Evolutionary conservation across 2,329 filamentous ascomycete species (phyloP).

Genomic region (Fusarium sp.): DNA sequence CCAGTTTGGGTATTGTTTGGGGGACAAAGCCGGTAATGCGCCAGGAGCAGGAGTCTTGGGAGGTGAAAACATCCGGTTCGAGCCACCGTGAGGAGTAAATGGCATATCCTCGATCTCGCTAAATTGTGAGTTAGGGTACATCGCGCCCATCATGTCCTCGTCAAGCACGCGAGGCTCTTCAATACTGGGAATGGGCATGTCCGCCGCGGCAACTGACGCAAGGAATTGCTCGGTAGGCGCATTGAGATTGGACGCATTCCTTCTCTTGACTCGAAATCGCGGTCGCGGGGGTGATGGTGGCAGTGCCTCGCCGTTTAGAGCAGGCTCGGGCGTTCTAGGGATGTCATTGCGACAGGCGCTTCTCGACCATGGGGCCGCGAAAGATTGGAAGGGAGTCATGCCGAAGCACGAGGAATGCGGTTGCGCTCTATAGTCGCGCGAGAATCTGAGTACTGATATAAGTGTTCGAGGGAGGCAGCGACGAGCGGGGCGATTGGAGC

Average conservation of each 20-base stretch:
- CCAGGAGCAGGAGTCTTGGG: conserved; percentile 69
- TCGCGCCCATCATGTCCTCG: conserved; percentile 56
- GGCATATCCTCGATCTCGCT: conserved; percentile 49
- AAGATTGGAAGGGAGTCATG: conserved; percentile 61
- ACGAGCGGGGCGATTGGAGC: conserved; percentile 17
- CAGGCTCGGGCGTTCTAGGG: conserved; percentile 66
- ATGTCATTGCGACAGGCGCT: conserved; percentile 55
- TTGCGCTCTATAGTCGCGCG: conserved; percentile 25
- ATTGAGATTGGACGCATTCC: conserved; percentile 62
- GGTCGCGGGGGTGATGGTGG: conserved; percentile 64
- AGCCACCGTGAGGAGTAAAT: conserved; percentile 46
- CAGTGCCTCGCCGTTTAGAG: conserved; percentile 49
- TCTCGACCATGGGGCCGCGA: conserved; percentile 58
- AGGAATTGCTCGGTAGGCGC: conserved; percentile 74
- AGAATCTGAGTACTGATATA: conserved; percentile 19
- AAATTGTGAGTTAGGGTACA: conserved; percentile 51
- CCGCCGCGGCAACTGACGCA: conserved; percentile 73
- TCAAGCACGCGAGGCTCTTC: conserved; percentile 64
- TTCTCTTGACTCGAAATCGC: conserved; percentile 66
- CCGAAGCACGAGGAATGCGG: conserved; percentile 41
- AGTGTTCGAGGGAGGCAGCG: conserved; percentile 24
- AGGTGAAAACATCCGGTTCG: conserved; percentile 61
- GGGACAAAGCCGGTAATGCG: conserved; percentile 56
- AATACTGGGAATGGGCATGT: conserved; percentile 72
- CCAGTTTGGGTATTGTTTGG: conserved; percentile 67